Percentiles rank a stretch among this genome's conserved stretches.
These are phyloP conservation scores for Pichia sp. DNA, from an alignment of 1,139 yeast species.

Conservation along the genomic window DNA sequence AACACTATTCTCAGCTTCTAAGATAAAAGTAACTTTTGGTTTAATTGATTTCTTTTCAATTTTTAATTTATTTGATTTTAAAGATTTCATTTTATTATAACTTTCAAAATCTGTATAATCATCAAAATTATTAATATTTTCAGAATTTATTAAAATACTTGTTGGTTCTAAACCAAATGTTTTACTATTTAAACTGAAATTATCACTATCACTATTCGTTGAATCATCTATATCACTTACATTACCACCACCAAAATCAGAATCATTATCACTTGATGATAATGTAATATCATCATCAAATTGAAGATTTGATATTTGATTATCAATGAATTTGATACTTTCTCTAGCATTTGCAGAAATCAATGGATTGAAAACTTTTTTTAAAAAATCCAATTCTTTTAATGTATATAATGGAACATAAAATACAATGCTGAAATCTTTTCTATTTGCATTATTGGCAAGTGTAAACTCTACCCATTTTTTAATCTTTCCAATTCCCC, in stretches of 20 bases:
- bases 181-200: background rate
- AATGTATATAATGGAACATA: conserved; percentile 51
- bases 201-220: background rate
- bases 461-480: conserved; percentile 44
- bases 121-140: conserved; percentile 2
- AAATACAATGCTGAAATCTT: conserved; percentile 17
- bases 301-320: conserved; percentile 13
- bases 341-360: conserved; percentile 53
- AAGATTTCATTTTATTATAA: conserved; percentile 15
- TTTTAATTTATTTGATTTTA: background rate
- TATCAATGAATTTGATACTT: conserved; percentile 49
- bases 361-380: conserved; percentile 46
- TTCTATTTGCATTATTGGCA: background rate
- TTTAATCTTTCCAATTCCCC: conserved; percentile 55
- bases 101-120: conserved; percentile 21
- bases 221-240: conserved; percentile 1
- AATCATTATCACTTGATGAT: conserved; percentile 1
- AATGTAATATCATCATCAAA: conserved; percentile 1
- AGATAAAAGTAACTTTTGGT: conserved; percentile 24
- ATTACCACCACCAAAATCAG: conserved; percentile 1
- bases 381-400: conserved; percentile 49
- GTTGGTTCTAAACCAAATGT: conserved; percentile 1
- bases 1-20: conserved; percentile 34
- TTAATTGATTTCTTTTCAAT: background rate
- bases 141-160: background rate